Evolutionary conservation across 108 stramenopile species (phyloP), one percentile per base, ranked within the genome.

Genomic region (Skeletonema menzelii): DNA sequence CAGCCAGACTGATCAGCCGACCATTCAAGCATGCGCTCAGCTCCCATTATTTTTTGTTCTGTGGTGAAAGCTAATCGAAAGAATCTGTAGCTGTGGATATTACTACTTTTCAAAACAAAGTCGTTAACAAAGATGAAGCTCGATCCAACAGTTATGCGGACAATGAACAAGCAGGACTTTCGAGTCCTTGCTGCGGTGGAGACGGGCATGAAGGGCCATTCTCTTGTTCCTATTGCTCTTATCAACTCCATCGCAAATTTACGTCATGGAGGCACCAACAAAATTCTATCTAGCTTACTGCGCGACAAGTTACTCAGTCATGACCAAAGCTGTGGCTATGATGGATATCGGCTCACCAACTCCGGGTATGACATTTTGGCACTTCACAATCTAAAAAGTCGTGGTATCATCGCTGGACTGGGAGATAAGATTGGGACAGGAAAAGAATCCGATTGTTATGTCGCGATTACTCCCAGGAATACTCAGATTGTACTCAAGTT

Each of bases 391-490:
- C 68, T 99, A 31, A 91, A 94, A 44, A 38, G 66, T 1, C 70
- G 97, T 15, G 93, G 93, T 13, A 65, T 95, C 47, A 85, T 99
- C 31, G 76, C 84, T 5, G 96, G 91, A 11, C 65, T 99, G 7
- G 99, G 99, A 10, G 95, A 97, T 77, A 83, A 88, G 65, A 98
- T 99, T 65, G 99, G 99, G 15, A 96, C 97, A n/a, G 99, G 99
- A 32, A 99, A 99, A 72, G 99, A 99, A 69, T 83, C 80, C 65
- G 93, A 97, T 82, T 82, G 93, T 56, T 94, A 91, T 47, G 32
- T 93, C 27, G 93, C 88, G 15, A 88, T 86, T 1, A 85, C 84
- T 31, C 88, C 91, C 3, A 72, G 85, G 37, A 89, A 92, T 37
- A 84, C 87, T 19, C 93, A 94, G 66, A 62, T 99, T 22, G 96